These are phyloP conservation scores for Dittrichia graveolens DNA, from an alignment of 129 eudicot species.

Conservation along the genomic window DNA sequence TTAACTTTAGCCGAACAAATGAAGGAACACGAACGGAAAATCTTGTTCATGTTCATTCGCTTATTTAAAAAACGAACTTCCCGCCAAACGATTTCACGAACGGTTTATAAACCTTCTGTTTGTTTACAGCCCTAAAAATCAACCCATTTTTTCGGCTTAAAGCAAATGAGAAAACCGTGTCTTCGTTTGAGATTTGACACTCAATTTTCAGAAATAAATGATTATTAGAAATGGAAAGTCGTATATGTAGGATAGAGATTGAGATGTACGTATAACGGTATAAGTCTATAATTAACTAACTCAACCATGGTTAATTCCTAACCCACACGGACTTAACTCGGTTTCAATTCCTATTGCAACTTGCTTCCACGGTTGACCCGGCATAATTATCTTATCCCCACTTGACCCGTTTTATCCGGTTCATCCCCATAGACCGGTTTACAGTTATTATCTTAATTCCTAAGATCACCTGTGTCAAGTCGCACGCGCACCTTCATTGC, in stretches of 20 bases:
- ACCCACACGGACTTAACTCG: conserved; percentile 40
- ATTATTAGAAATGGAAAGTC: background rate
- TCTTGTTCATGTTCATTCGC: too few species aligned
- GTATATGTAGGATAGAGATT: background rate
- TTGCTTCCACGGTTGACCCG: conserved; percentile 12
- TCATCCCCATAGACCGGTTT: conserved; percentile 6
- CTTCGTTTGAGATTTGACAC: background rate
- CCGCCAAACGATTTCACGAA: too few species aligned
- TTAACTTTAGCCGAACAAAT: too few species aligned
- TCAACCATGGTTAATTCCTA: conserved; percentile 27
- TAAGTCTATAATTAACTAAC: background rate
- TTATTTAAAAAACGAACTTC: too few species aligned
- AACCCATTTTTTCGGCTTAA: too few species aligned
- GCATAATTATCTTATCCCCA: background rate
- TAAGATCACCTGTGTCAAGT: conserved; percentile 16
- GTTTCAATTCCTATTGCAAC: conserved; percentile 6
- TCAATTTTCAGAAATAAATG: background rate
- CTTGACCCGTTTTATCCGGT: conserved; percentile 17
- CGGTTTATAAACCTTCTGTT: too few species aligned
- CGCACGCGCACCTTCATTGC: conserved; percentile 24
- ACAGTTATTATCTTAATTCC: conserved; percentile 19
- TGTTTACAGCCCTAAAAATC: too few species aligned
- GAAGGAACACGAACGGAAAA: too few species aligned
- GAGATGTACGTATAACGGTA: background rate
- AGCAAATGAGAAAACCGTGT: too few species aligned